phyloP scores from a whole-genome alignment of 345 rosid species.

The Boechera stricta region DNA sequence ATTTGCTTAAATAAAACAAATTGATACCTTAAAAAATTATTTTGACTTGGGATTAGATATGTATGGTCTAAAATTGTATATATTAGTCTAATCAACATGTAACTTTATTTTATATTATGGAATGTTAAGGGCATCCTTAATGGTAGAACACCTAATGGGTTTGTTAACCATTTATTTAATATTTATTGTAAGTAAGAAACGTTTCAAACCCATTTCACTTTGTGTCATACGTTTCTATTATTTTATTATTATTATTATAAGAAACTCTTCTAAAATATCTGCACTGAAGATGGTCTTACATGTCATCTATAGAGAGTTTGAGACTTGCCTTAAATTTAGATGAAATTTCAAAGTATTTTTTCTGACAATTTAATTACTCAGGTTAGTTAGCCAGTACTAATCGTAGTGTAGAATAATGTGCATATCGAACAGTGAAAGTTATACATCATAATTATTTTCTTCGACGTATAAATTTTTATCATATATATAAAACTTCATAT shows the following conservation, averaged over 20 bases:
- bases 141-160: too few species aligned
- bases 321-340: neutral
- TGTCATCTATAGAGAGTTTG: neutral
- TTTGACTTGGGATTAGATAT: slow-evolving; percentile 20
- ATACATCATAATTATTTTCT: neutral
- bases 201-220: too few species aligned
- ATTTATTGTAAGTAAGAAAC: too few species aligned
- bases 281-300: neutral
- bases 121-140: slow-evolving; percentile 1
- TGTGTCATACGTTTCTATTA: too few species aligned
- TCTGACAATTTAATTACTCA: neutral
- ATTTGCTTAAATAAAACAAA: slow-evolving; percentile 20
- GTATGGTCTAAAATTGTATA: neutral
- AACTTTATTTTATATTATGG: slow-evolving; percentile 25
- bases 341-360: neutral
- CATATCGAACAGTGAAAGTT: neutral
- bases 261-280: too few species aligned
- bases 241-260: too few species aligned
- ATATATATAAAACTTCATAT: too few species aligned
- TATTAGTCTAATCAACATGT: slow-evolving; percentile 26
- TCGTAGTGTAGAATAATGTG: neutral
- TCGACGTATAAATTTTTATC: neutral
- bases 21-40: slow-evolving; percentile 26
- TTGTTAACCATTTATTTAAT: too few species aligned
- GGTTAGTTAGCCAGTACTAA: neutral